These are phyloP conservation scores for Sextonia rubra DNA, from an alignment of 164 flowering plant genomes.

Conservation along the genomic window DNA sequence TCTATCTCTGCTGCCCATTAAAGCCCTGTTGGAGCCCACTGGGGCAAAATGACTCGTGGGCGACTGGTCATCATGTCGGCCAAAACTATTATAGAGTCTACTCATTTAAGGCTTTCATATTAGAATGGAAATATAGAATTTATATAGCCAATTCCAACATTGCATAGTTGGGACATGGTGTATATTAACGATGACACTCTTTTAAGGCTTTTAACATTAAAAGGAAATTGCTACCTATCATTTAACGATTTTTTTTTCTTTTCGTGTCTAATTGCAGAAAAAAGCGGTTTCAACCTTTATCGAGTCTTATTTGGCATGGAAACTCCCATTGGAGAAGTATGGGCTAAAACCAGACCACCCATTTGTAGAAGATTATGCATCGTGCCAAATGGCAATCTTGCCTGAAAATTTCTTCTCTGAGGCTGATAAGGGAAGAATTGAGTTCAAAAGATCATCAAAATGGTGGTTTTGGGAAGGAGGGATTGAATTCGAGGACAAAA, in stretches of 20 bases:
- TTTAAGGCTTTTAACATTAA: background rate
- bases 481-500: slow-evolving; percentile 60
- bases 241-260: background rate
- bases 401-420: slow-evolving; percentile 76
- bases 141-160: too few relatives aligned
- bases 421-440: slow-evolving; percentile 81
- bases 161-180: too few relatives aligned
- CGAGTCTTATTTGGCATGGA: slow-evolving; percentile 71
- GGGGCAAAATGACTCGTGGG: background rate
- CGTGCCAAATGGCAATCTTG: slow-evolving; percentile 92
- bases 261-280: slow-evolving; percentile 31
- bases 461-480: slow-evolving; percentile 83
- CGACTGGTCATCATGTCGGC: background rate
- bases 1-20: background rate
- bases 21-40: background rate
- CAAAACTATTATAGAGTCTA: background rate
- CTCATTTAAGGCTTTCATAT: background rate
- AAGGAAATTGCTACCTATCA: background rate
- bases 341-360: slow-evolving; percentile 88
- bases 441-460: slow-evolving; percentile 54
- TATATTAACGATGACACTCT: too few relatives aligned
- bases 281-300: slow-evolving; percentile 58
- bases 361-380: slow-evolving; percentile 83
- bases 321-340: slow-evolving; percentile 68
- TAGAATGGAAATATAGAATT: too few relatives aligned